These are phyloP conservation scores for Rhizopogon roseolus DNA, from an alignment of 768 basidiomycete genomes.

Conservation along the genomic window DNA sequence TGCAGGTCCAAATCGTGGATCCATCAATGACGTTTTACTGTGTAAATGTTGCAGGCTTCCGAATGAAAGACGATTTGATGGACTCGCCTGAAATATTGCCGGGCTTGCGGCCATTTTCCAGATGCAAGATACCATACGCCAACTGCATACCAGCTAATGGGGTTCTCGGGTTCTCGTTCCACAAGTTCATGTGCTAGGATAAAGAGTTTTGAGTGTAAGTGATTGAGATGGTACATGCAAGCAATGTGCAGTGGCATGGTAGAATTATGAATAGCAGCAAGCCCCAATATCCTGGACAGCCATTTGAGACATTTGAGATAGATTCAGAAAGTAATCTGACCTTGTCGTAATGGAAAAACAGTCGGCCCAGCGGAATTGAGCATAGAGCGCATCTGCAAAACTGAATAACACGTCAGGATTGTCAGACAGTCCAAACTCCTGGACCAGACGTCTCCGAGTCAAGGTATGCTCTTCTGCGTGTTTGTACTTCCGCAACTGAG, in stretches of 20 bases:
- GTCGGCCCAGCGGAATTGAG: constrained; percentile 89
- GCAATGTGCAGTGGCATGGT: constrained; percentile 94
- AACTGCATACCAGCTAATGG: constrained; percentile 97
- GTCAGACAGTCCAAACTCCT: constrained; percentile 80
- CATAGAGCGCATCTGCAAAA: constrained; percentile 86
- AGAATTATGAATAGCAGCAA: constrained; percentile 81
- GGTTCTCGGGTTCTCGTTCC: constrained; percentile 87
- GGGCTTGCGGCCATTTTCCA: constrained; percentile 84
- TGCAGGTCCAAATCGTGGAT: constrained; percentile 91
- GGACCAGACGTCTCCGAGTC: constrained; percentile 72
- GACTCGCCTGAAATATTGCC: constrained; percentile 88
- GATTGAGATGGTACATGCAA: constrained; percentile 94
- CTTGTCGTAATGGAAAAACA: constrained; percentile 85
- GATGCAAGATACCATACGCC: constrained; percentile 93
- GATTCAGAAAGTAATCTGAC: constrained; percentile 30
- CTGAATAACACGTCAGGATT: constrained; percentile 92
- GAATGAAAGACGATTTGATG: neutral
- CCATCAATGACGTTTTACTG: constrained; percentile 96
- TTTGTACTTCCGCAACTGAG: constrained; percentile 87
- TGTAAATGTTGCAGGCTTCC: constrained; percentile 4
- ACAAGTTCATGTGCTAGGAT: constrained; percentile 96
- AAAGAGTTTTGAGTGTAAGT: constrained; percentile 90
- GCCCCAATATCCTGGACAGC: constrained; percentile 65
- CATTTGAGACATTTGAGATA: neutral
- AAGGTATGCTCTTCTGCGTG: constrained; percentile 78